Evolutionary conservation across 2,329 filamentous ascomycete species (phyloP), one percentile per base, ranked within the genome.

Genomic region (Sordariomycetes sp.): DNA sequence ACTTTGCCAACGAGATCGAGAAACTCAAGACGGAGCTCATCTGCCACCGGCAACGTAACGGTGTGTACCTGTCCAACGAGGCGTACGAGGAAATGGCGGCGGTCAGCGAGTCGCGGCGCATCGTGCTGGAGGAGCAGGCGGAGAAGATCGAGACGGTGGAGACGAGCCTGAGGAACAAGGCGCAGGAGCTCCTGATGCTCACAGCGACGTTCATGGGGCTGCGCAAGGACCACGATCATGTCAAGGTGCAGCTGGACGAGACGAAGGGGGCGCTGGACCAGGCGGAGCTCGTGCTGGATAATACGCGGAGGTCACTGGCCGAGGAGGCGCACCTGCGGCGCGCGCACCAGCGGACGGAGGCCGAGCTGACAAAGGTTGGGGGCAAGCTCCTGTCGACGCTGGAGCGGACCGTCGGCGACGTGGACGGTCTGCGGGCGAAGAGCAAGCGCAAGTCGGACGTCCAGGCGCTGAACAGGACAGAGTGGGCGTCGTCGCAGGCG

Each of bases 131-230:
- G 64, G 94, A 99, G 67, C 92, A 97, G 65, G 81, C 85, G 8
- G 90, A 92, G 63, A 92, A 90, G 69, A 90, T 99, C 53, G 90
- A 95, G 66, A 91, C 89, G 0, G 86, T 97, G 73, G 94, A 99
- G 68, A 81, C 81, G 42, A 96, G 94, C 65, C 76, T 99, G 57
- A 84, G 90, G 24, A 94, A 95, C 73, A 97, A 96, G 68, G 86
- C 95, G 1, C 90, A 97, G 65, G 91, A 99, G 68, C 77, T 99
- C 0, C 91, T 95, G 68, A 82, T 84, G 12, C 74, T 97, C 42
- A 96, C 89, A 0, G 90, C 86, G 50, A 90, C 84, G 62, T 95
- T 97, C 68, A 90, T 91, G 72, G 84, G 81, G 1, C 71, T 97
- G 64, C 96, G 94, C 71, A 90, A 91, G 66, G 90, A 96, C 60